Percentiles rank a stretch among this genome's conserved stretches.
Evolutionary conservation across 2,329 filamentous ascomycete species (phyloP).

Genomic region (Aspergillus sp.): DNA sequence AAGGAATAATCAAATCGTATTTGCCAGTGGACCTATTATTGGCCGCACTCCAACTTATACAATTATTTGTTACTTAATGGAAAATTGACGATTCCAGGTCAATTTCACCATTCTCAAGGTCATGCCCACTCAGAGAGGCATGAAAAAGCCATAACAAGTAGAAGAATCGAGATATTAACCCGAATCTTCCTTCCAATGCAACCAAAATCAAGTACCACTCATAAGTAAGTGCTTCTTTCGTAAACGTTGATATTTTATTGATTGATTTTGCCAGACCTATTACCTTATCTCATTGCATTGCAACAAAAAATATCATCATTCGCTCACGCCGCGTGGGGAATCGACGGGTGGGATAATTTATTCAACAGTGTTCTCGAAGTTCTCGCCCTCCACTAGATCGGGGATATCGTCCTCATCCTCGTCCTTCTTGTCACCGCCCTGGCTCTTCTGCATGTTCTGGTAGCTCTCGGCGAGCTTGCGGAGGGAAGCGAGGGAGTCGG

Average conservation of each 20-base stretch:
- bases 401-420: conserved; percentile 88
- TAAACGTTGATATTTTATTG: background rate
- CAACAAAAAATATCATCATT: background rate
- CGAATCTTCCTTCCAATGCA: background rate
- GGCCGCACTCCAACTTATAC: background rate
- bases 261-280: background rate
- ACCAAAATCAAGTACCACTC: background rate
- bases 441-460: conserved; percentile 97
- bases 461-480: conserved; percentile 99
- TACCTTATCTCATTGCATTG: background rate
- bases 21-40: background rate
- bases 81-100: too few species aligned
- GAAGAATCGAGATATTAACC: too few species aligned
- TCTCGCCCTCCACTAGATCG: conserved; percentile 93
- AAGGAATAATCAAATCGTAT: background rate
- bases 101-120: too few species aligned
- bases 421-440: conserved; percentile 72
- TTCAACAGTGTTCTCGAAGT: conserved; percentile 97
- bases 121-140: too few species aligned
- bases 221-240: background rate
- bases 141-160: too few species aligned
- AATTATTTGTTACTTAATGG: too few species aligned
- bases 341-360: conserved; percentile 49
- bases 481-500: conserved; percentile 94
- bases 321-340: background rate